Evolutionary conservation across 2,329 filamentous ascomycete genomes (phyloP).

Genomic region (Amesomyces nigricolor): DNA sequence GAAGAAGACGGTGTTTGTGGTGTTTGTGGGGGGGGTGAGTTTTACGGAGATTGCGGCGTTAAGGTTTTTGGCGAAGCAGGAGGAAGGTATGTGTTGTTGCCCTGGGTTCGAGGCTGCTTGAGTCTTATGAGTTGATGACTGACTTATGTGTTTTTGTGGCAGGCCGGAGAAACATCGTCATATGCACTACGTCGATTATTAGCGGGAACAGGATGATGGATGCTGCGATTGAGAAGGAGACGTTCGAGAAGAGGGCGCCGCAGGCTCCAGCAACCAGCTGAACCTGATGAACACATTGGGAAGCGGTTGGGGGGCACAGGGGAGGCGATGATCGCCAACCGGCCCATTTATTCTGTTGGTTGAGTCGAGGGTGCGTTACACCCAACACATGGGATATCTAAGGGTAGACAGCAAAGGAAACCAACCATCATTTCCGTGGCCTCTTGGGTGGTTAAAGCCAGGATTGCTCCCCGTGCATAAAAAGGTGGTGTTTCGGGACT

Average conservation of each 20-base stretch:
- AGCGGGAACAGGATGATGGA: slow-evolving; percentile 88
- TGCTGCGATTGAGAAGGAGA: slow-evolving; percentile 68
- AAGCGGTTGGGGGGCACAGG: not conserved
- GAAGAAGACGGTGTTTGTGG: slow-evolving; percentile 87
- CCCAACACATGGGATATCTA: not conserved
- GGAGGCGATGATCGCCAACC: too few relatives aligned
- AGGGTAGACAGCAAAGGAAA: not conserved
- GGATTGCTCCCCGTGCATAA: not conserved
- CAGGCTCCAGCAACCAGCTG: slow-evolving; percentile 17
- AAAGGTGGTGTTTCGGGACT: slow-evolving; percentile 4
- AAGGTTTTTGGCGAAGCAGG: slow-evolving; percentile 79
- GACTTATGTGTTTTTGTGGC: slow-evolving; percentile 9
- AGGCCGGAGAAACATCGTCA: slow-evolving; percentile 76
- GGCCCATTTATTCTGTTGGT: too few relatives aligned
- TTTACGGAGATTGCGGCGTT: slow-evolving; percentile 94
- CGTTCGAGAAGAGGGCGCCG: slow-evolving; percentile 46
- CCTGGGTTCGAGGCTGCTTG: too few relatives aligned
- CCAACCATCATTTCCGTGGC: not conserved
- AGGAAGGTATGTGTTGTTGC: slow-evolving; percentile 53
- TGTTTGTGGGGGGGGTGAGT: slow-evolving; percentile 94
- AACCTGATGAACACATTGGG: not conserved
- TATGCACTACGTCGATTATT: slow-evolving; percentile 88
- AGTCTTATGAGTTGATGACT: not conserved
- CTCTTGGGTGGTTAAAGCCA: not conserved
- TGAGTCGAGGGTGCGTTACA: not conserved